phyloP scores from a whole-genome alignment of 1,139 yeast genomes.

The Arxiozyma slooffiae region DNA sequence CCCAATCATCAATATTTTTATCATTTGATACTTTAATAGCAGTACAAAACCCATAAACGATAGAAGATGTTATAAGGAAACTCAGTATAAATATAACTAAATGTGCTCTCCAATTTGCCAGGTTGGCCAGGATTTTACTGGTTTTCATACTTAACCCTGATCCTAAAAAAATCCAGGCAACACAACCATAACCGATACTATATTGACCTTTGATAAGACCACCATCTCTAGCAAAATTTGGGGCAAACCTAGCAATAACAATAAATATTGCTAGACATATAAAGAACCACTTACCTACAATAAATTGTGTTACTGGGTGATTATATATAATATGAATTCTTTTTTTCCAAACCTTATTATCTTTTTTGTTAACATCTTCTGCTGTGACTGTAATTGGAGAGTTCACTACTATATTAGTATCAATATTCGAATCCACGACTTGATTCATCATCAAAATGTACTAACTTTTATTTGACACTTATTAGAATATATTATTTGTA shows the following conservation, averaged over 20 bases:
- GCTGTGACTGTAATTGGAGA: neutral
- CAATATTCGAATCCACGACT: neutral
- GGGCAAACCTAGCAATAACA: slow-evolving; percentile 67
- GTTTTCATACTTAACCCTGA: slow-evolving; percentile 74
- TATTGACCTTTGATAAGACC: slow-evolving; percentile 70
- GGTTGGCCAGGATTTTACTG: slow-evolving; percentile 46
- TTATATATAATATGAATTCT: slow-evolving; percentile 11
- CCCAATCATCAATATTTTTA: slow-evolving; percentile 54
- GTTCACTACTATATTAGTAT: neutral
- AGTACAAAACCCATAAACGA: slow-evolving; percentile 62
- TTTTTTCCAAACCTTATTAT: neutral
- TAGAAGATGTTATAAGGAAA: slow-evolving; percentile 65
- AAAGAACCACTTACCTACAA: slow-evolving; percentile 58
- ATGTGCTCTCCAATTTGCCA: slow-evolving; percentile 76
- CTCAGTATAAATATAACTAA: slow-evolving; percentile 56
- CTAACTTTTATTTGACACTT: neutral
- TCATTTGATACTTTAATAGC: slow-evolving; percentile 57
- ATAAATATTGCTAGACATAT: slow-evolving; percentile 59
- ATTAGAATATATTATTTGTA: too few relatives aligned
- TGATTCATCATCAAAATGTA: too few relatives aligned
- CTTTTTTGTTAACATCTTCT: neutral
- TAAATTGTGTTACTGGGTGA: slow-evolving; percentile 18
- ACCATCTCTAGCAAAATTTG: slow-evolving; percentile 72
- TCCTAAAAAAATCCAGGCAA: slow-evolving; percentile 70
- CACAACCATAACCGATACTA: slow-evolving; percentile 76